Base-by-base conservation (phyloP, 306 rosid species). In the Sicyos edulis region DNA sequence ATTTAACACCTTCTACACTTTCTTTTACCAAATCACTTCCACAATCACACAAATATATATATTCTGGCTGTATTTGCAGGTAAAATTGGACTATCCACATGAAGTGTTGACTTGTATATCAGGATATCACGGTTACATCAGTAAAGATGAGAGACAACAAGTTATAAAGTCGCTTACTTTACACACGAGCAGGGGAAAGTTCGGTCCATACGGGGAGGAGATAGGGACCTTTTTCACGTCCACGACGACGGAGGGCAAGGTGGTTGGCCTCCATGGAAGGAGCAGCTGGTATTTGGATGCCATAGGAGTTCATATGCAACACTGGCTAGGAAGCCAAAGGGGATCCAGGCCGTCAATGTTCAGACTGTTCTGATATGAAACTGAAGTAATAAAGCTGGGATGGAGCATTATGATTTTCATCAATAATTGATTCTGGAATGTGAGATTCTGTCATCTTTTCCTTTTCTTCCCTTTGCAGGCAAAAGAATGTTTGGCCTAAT, bases 301-400 rank as follows among this genome's bases (percentile, higher is more conserved):
- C 75, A 84, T 90, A 24, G 98, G 98, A 52, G 84, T 88, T 75
- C 98, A 92, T 66, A 92, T 90, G 98, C 96, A 92, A 47, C 96
- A 92, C 53, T 92, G 98, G 98, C 84, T 90, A 0, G 98, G 96
- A 75, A 90, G 75, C 77, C 96, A 88, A 77, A 87, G 75, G 75
- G 24, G 76, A 70, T 66, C 83, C 44, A 88, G 73, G 79, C 56
- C 87, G 10, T 87, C 89, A 51, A 67, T 84, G 75, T 92, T 90
- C 85, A 92, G 78, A 81, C 58, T 68, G 72, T 92, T 88, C 82
- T 86, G 80, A 85, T 73, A 19, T 19, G 45, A 29, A 40, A 53
- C 26, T 34, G 9, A 17, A 29, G 32, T 8, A 26, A 69, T 49
- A 69, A 49, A 22, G 58, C 24, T 24, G 44, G 44, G 20, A 16